phyloP scores from a whole-genome alignment of 1,139 yeast genomes.

The Zygoascus meyerae region DNA sequence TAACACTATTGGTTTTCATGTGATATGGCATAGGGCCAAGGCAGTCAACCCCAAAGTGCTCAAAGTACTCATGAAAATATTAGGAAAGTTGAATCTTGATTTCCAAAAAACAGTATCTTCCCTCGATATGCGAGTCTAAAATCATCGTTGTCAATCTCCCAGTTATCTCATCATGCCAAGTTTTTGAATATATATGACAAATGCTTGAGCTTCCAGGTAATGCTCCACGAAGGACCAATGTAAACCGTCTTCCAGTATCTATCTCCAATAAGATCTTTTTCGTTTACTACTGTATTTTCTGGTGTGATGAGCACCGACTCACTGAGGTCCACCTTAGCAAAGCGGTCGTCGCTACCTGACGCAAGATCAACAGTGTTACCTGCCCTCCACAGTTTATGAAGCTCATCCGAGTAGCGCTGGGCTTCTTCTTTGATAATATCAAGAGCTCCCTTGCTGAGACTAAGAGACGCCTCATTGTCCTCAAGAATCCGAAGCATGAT shows the following conservation, averaged over 20 bases:
- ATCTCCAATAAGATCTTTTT: constrained; percentile 12
- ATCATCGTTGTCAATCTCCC: no score
- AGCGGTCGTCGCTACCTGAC: constrained; percentile 8
- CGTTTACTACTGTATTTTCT: constrained; percentile 12
- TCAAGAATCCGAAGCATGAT: constrained; percentile 58
- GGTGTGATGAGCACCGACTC: constrained; percentile 14
- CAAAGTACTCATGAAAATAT: no score
- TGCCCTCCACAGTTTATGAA: constrained; percentile 16
- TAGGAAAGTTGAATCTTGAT: no score
- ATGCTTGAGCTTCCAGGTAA: constrained; percentile 12
- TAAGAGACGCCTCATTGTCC: constrained; percentile 56
- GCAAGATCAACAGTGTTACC: constrained; percentile 20
- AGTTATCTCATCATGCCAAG: no score
- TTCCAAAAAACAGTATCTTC: no score
- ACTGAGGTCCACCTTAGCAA: constrained; percentile 9
- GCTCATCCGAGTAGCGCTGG: constrained; percentile 25
- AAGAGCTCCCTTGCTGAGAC: constrained; percentile 55
- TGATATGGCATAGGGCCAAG: no score
- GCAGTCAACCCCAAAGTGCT: no score
- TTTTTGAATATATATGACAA: constrained; percentile 8
- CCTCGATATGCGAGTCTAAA: no score
- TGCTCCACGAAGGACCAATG: constrained; percentile 7
- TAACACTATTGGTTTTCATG: no score
- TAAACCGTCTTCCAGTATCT: constrained; percentile 8
- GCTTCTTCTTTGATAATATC: constrained; percentile 60